phyloP scores from a whole-genome alignment of 2,329 filamentous ascomycete species.

The Sclerotinia sclerotiorum region DNA sequence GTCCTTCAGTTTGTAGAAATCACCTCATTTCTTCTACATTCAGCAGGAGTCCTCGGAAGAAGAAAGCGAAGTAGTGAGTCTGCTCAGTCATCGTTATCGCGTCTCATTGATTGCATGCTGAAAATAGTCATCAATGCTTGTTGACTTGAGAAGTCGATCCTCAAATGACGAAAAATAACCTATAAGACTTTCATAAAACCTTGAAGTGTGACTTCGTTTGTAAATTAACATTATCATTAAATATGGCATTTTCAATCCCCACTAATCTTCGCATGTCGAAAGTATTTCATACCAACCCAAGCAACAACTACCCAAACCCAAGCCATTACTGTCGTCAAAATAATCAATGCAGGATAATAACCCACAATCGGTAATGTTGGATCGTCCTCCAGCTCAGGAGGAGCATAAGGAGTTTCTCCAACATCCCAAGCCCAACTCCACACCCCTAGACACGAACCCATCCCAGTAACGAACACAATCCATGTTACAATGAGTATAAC shows the following conservation, averaged over 20 bases:
- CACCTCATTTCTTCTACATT: too few species aligned
- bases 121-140: neutral
- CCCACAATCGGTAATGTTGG: slow-evolving; percentile 91
- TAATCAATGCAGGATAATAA: slow-evolving; percentile 93
- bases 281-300: slow-evolving; percentile 99
- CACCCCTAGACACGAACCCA: slow-evolving; percentile 90
- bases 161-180: neutral
- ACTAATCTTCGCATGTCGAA: slow-evolving; percentile 87
- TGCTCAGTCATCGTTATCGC: neutral
- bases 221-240: slow-evolving; percentile 22
- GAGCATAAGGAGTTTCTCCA: slow-evolving; percentile 90
- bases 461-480: slow-evolving; percentile 93
- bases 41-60: neutral
- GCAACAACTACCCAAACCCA: slow-evolving; percentile 99
- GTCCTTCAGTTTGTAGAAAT: neutral
- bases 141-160: neutral
- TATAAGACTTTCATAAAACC: neutral
- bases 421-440: slow-evolving; percentile 99
- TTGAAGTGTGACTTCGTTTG: slow-evolving; percentile 7
- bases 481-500: slow-evolving; percentile 87
- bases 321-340: slow-evolving; percentile 91
- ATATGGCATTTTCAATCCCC: slow-evolving; percentile 37
- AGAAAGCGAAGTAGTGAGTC: neutral
- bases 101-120: neutral
- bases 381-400: slow-evolving; percentile 93